These are phyloP conservation scores for Colletotrichum endophyticum DNA, from an alignment of 2,329 filamentous ascomycete genomes.

Conservation along the genomic window DNA sequence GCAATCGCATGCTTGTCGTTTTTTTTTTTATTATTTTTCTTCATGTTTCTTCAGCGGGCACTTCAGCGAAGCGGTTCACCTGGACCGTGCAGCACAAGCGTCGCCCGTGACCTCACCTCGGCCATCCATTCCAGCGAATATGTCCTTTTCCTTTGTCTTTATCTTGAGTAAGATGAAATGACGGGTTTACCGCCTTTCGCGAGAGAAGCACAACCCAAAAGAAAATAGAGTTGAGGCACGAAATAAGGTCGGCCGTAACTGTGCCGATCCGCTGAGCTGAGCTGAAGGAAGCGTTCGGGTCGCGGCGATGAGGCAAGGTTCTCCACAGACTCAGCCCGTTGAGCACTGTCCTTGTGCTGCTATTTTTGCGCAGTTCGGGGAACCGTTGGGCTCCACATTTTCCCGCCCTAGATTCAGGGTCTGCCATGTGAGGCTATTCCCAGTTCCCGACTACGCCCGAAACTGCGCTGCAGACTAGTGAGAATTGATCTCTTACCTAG, in stretches of 20 bases:
- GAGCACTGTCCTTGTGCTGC: not conserved
- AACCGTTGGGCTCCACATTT: not conserved
- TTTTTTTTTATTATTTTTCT: not conserved
- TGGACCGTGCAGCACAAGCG: not conserved
- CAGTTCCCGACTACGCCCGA: not conserved
- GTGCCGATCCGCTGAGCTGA: not conserved
- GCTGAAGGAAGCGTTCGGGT: not conserved
- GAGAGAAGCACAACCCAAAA: accelerated
- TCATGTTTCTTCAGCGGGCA: not conserved
- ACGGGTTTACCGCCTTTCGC: not conserved
- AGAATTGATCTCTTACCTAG: too few relatives aligned
- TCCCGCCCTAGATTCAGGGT: not conserved
- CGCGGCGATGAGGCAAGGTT: not conserved
- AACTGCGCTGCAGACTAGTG: accelerated
- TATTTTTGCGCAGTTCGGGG: not conserved
- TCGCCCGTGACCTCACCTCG: not conserved
- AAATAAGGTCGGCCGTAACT: not conserved
- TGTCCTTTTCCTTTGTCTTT: not conserved
- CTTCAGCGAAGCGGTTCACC: not conserved
- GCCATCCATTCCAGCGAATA: not conserved
- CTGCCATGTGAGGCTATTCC: not conserved
- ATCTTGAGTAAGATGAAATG: not conserved
- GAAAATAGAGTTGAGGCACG: not conserved
- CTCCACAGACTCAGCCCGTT: not conserved
- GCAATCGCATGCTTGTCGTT: not conserved